Percentiles rank a stretch among this genome's conserved stretches.
Conservation (phyloP, 2,329 filamentous ascomycete species). For the Colletotrichum kahawae region DNA sequence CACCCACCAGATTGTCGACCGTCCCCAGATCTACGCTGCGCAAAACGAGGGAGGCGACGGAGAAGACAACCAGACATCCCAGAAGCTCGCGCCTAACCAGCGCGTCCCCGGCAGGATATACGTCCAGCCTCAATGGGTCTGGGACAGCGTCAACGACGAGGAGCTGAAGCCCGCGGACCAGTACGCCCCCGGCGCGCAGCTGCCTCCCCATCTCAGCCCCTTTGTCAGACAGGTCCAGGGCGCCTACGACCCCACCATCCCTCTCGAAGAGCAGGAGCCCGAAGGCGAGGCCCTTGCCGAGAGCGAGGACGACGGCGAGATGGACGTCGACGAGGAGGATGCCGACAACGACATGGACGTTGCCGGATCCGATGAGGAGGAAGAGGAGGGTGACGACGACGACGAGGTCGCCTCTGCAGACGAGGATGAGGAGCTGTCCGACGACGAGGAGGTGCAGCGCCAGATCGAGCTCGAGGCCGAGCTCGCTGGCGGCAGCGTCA, state of each 20-base stretch:
- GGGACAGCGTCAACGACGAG: slow-evolving; percentile 94
- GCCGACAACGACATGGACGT: slow-evolving; percentile 54
- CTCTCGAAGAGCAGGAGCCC: slow-evolving; percentile 85
- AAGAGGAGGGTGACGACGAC: slow-evolving; percentile 50
- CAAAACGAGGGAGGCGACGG: slow-evolving; percentile 32
- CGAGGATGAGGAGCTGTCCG: slow-evolving; percentile 42
- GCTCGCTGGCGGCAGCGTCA: slow-evolving; percentile 71
- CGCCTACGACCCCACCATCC: slow-evolving; percentile 87
- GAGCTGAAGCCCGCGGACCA: slow-evolving; percentile 85
- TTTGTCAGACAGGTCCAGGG: slow-evolving; percentile 90
- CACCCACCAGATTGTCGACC: slow-evolving; percentile 95
- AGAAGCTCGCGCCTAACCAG: slow-evolving; percentile 64
- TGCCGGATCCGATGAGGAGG: slow-evolving; percentile 53
- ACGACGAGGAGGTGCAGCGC: slow-evolving; percentile 73
- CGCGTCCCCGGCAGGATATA: slow-evolving; percentile 92
- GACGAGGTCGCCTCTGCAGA: slow-evolving; percentile 43
- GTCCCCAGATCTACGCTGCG: slow-evolving; percentile 73
- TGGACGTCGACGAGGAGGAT: slow-evolving; percentile 48
- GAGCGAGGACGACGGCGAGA: slow-evolving; percentile 56
- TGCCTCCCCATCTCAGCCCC: slow-evolving; percentile 94
- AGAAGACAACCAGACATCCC: slow-evolving; percentile 67
- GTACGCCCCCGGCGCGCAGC: slow-evolving; percentile 86
- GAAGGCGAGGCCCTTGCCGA: slow-evolving; percentile 82
- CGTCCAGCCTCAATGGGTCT: slow-evolving; percentile 97
- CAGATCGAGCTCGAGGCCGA: slow-evolving; percentile 95